Conservation (phyloP, 495 filamentous ascomycete genomes). For the Aspergillus bertholletiae region DNA sequence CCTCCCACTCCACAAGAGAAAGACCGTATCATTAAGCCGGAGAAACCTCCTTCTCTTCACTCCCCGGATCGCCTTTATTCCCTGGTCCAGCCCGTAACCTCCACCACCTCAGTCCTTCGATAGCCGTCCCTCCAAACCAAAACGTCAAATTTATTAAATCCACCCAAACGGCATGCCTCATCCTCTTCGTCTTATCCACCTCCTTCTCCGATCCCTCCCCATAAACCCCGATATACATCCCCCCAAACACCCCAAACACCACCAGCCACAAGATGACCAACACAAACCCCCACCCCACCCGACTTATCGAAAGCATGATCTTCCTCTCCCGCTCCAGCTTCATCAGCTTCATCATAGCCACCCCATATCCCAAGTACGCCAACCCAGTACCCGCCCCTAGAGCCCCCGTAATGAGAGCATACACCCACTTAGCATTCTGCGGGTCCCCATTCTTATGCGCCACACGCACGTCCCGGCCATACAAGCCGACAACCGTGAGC, state of each 20-base stretch:
- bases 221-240: constrained; percentile 70
- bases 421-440: constrained; percentile 69
- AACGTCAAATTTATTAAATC: constrained; percentile 69
- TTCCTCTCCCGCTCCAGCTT: neutral
- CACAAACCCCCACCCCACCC: constrained; percentile 66
- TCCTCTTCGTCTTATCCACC: constrained; percentile 52
- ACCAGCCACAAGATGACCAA: constrained; percentile 72
- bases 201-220: constrained; percentile 55
- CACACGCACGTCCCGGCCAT: constrained; percentile 64
- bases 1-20: constrained; percentile 14
- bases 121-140: constrained; percentile 60
- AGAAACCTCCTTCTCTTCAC: neutral
- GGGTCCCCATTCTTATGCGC: constrained; percentile 48
- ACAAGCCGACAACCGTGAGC: constrained; percentile 72
- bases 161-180: constrained; percentile 87
- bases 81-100: constrained; percentile 16
- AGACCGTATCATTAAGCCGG: neutral
- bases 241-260: constrained; percentile 79
- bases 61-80: neutral
- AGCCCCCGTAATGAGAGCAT: constrained; percentile 61
- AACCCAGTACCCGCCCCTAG: constrained; percentile 59
- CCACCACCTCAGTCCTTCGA: constrained; percentile 38
- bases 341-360: constrained; percentile 42
- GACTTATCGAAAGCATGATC: constrained; percentile 21
- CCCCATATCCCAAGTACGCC: constrained; percentile 56